phyloP scores from a whole-genome alignment of 2,329 filamentous ascomycete genomes.

The Akanthomyces dipterigenus region DNA sequence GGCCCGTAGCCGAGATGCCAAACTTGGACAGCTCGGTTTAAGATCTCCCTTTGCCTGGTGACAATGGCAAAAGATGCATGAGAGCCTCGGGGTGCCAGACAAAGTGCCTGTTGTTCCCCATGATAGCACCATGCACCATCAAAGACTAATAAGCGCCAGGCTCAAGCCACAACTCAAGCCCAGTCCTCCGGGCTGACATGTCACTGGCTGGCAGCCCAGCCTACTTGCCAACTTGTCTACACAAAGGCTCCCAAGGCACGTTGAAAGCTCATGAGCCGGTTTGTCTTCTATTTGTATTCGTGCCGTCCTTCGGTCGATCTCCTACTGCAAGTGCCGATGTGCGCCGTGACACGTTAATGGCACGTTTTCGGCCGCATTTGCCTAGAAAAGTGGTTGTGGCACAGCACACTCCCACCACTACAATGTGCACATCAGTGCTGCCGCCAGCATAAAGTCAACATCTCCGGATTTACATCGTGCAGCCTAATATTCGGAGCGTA shows the following conservation, averaged over 20 bases:
- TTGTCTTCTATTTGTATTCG: not conserved
- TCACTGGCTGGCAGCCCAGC: not conserved
- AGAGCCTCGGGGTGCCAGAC: not conserved
- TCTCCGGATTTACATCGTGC: not conserved
- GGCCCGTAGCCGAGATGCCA: not conserved
- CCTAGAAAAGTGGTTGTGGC: no score
- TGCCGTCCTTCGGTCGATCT: slow-evolving; percentile 1
- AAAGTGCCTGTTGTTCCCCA: not conserved
- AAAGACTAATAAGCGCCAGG: slow-evolving; percentile 3
- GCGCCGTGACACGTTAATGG: slow-evolving; percentile 1
- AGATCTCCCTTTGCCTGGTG: not conserved
- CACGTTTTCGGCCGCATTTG: slow-evolving; percentile 3
- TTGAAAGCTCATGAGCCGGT: not conserved
- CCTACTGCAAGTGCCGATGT: slow-evolving; percentile 9
- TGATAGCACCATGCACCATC: not conserved
- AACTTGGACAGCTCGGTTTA: not conserved
- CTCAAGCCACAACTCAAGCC: slow-evolving; percentile 7
- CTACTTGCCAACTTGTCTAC: not conserved
- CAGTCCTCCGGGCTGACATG: not conserved
- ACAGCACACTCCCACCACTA: slow-evolving; percentile 6
- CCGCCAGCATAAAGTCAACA: not conserved
- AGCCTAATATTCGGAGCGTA: not conserved
- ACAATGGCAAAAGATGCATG: not conserved
- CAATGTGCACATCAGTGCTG: not conserved
- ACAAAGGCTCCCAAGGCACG: slow-evolving; percentile 1